Evolutionary conservation across 2,329 filamentous ascomycete genomes (phyloP).

Genomic region (Talaromyces sp.): DNA sequence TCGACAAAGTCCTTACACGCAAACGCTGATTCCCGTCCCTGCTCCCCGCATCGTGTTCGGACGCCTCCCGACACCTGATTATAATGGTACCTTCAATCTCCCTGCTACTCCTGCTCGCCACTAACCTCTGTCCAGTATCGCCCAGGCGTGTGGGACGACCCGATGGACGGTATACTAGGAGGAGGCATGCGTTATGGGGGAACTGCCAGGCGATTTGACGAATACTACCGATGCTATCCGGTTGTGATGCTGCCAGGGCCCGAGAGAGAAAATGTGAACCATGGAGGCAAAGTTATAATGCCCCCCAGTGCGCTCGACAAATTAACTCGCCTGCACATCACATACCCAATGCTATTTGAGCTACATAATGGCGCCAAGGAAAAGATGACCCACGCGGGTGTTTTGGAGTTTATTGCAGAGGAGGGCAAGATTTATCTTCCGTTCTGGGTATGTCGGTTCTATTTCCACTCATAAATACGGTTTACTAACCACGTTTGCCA

Average conservation of each 20-base stretch:
- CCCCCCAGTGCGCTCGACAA: constrained; percentile 97
- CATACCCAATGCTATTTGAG: constrained; percentile 97
- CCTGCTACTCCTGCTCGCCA: not conserved
- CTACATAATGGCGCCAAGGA: constrained; percentile 80
- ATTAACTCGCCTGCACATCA: constrained; percentile 90
- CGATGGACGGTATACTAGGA: constrained; percentile 51
- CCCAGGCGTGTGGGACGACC: constrained; percentile 48
- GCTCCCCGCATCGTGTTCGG: not conserved
- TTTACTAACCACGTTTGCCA: constrained; percentile 17
- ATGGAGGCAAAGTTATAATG: constrained; percentile 95
- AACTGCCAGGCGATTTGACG: constrained; percentile 77
- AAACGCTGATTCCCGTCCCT: not conserved
- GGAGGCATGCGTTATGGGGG: constrained; percentile 48
- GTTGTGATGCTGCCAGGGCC: constrained; percentile 89
- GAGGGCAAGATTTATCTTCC: constrained; percentile 95
- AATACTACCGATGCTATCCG: constrained; percentile 97
- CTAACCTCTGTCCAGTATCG: constrained; percentile 33
- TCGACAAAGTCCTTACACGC: not conserved
- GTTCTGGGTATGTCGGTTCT: constrained; percentile 66
- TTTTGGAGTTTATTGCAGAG: constrained; percentile 95
- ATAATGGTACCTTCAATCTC: constrained; percentile 4
- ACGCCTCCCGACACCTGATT: not conserved
- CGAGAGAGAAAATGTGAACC: constrained; percentile 85
- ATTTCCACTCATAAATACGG: not conserved
- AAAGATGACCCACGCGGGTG: constrained; percentile 84